phyloP scores from a whole-genome alignment of 805 yeast species.

The Myxozyma kluyveri region DNA sequence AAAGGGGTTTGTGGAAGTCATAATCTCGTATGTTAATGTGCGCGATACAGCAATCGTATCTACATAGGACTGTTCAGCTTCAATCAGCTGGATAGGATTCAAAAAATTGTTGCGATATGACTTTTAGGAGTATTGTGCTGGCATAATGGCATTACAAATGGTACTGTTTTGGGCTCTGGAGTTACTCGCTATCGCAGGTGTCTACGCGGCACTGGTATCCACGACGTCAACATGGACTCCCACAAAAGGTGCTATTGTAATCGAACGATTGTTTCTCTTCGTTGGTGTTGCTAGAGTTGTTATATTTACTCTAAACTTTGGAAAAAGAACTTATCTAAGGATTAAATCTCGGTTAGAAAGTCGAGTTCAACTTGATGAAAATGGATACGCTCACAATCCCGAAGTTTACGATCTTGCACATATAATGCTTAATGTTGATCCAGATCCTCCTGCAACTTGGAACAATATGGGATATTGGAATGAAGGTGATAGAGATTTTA shows the following conservation, averaged over 20 bases:
- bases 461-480: slow-evolving; percentile 29
- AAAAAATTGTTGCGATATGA: too few species aligned
- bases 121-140: too few species aligned
- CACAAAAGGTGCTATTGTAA: background rate
- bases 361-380: background rate
- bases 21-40: too few species aligned
- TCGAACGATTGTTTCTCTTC: slow-evolving; percentile 17
- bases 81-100: too few species aligned
- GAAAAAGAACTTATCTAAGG: background rate
- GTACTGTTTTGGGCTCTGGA: too few species aligned
- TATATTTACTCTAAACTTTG: background rate
- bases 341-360: background rate
- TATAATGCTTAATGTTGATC: slow-evolving; percentile 21
- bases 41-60: too few species aligned
- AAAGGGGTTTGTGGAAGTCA: too few species aligned
- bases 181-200: slow-evolving; percentile 1
- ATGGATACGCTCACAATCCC: background rate
- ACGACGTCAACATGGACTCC: slow-evolving; percentile 1
- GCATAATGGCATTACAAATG: too few species aligned
- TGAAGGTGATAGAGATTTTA: background rate
- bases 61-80: too few species aligned
- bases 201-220: slow-evolving; percentile 2
- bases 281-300: slow-evolving; percentile 10
- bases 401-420: slow-evolving; percentile 24
- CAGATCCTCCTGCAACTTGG: slow-evolving; percentile 15